These are phyloP conservation scores for Artemisia annua DNA, from an alignment of 129 eudicot genomes.

Conservation along the genomic window DNA sequence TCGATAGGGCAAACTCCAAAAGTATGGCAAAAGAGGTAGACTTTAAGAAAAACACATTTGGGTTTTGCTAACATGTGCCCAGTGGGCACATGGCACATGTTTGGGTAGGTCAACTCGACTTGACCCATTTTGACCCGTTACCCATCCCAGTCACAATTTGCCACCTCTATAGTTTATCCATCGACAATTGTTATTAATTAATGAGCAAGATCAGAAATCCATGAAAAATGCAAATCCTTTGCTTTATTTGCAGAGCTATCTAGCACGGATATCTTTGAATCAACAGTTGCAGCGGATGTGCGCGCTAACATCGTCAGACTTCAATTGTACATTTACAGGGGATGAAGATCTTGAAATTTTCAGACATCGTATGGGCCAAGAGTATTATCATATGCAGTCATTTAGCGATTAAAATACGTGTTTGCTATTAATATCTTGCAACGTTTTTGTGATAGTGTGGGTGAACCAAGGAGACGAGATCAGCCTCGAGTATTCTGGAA, in stretches of 20 bases:
- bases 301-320: slow-evolving; percentile 55
- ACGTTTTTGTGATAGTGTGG: slow-evolving; percentile 65
- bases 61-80: neutral
- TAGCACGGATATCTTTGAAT: slow-evolving; percentile 70
- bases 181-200: too few relatives aligned
- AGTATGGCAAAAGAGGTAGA: too few relatives aligned
- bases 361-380: slow-evolving; percentile 55
- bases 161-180: too few relatives aligned
- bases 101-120: neutral
- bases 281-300: slow-evolving; percentile 66
- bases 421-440: slow-evolving; percentile 5
- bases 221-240: neutral
- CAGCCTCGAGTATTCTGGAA: slow-evolving; percentile 93
- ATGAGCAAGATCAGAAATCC: neutral
- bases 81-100: too few relatives aligned
- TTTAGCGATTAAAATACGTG: neutral
- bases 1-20: too few relatives aligned
- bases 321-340: slow-evolving; percentile 46
- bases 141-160: slow-evolving; percentile 5
- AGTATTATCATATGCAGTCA: slow-evolving; percentile 6
- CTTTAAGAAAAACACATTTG: neutral
- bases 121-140: slow-evolving; percentile 1
- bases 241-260: slow-evolving; percentile 63
- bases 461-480: slow-evolving; percentile 95
- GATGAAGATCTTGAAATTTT: slow-evolving; percentile 88